Evolutionary conservation across 768 basidiomycete species (phyloP), one percentile per base, ranked within the genome.

Genomic region (Suillus brevipes): DNA sequence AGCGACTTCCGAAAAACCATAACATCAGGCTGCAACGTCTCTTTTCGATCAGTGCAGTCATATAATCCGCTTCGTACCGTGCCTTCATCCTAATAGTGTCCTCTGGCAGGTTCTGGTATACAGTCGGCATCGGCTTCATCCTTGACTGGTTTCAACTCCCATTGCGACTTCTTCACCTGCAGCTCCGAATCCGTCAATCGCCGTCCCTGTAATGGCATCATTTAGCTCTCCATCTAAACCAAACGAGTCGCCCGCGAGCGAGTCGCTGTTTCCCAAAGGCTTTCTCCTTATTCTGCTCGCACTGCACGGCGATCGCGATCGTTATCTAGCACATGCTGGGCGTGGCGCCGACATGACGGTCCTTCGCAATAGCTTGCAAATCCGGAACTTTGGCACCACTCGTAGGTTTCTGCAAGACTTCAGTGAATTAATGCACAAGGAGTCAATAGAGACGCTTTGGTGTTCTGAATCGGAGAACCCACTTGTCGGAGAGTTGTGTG

Each of bases 21-120:
- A 77, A 76, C 84, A 79, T 63, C 71, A 75, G 62, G 78, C 79
- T 23, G 20, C n/a, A 47, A 4, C 8, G 3, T 60, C 12, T 60
- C 18, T 28, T 31, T 45, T n/a, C 5, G 12, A 7, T 53, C 59
- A 4, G 95, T 18, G 89, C 88, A 1, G 87, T 82, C 14, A 98
- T 81, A 74, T 95, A 97, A 71, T 97, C 95, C 28, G 82, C 79
- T 75, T 98, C 95, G 71, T 97, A 97, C 37, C 94, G 84, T 37
- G 85, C 82, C 81, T 97, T 97, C 88, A 92, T 90, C n/a, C n/a
- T n/a, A n/a, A n/a, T n/a, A n/a, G n/a, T 67, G 69, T 98, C 96
- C 60, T 95, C 93, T 62, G 97, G 79, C 62, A 97, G 79, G 72
- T 94, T 95, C 78, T 97, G 94, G 74, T 6, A 95, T 78, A 36